Base-by-base conservation (phyloP, 352 stramenopile genomes). In the Globisporangium canariense region DNA sequence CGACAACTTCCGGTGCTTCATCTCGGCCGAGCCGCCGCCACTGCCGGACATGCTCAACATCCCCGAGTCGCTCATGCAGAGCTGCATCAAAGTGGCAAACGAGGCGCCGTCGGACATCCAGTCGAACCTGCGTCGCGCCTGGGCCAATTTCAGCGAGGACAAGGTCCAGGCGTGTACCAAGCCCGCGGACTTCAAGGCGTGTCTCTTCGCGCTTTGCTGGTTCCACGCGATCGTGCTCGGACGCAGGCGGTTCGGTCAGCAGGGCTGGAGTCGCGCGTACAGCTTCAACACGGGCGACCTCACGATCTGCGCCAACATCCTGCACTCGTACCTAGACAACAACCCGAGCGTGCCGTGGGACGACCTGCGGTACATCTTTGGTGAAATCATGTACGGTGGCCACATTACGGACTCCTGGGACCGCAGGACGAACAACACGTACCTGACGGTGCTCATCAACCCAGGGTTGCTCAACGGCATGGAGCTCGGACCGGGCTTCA, bases 331-430 rank as follows among this genome's bases (percentile, higher is more conserved):
- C 71, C 68, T 98, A 64, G 91, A 98, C 77, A 95, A 94, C 73
- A 98, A 97, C 64, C 68, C 73, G 7, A 81, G 71, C 50, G 89
- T 98, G 53, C 94, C 94, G 13, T 98, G 94, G 94, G 93, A 98
- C 72, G 96, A 98, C 76, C 67, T 98, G 6, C 88, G 96, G 14
- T 98, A 98, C 69, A 90, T 98, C 49, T 98, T 98, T 69, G 94
- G 94, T 34, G 94, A 98, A 73, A 98, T 98, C 76, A 98, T 98
- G 94, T 98, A 98, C 75, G 94, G 94, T 38, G 94, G 94, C 10
- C 94, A 98, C 67, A 98, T 98, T 63, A 98, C 94, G 11, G 94
- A 98, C 64, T 89, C 94, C 10, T 98, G 94, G 94, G 94, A 98
- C 74, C 90, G 94, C 34, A 88, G 94, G 54, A 98, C 93, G n/a